Evolutionary conservation across 2,329 filamentous ascomycete species (phyloP), one percentile per base, ranked within the genome.

Genomic region (Teratosphaeria epicoccoides): DNA sequence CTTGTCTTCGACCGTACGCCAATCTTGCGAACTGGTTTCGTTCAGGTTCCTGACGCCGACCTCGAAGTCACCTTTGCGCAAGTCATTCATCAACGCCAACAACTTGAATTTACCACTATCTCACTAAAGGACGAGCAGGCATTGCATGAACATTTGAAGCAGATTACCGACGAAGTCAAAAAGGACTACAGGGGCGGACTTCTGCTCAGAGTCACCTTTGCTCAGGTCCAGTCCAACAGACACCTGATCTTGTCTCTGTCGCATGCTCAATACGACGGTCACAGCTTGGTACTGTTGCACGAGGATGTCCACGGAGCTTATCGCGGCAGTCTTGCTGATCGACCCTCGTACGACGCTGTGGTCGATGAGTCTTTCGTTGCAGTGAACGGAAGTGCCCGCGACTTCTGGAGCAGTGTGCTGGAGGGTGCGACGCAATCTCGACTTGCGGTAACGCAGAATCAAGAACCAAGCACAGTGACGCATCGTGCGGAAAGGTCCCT

Each of bases 201-300:
- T 59, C 68, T 23, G 48, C 66, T 60, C 24, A 67, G 67, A 14
- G 50, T 80, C 12, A 68, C 66, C 2, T 48, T 74, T 3, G 58
- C 74, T 20, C 55, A 65, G 14, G 62, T 68, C 20, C 51, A 61
- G 0, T 48, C 55, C 5, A 63, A 68, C 14, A 63, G 50, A 2
- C 77, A 76, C 52, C 60, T 81, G n/a, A 52, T 80, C 4, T 65
- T 96, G 1, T 90, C 88, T 0, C 82, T 95, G 37, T 79, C 89
- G 0, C 90, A 96, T 68, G 88, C 89, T 1, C 74, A 95, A 20
- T 96, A 96, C 58, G 90, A 96, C 63, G 90, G 90, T 0, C 89
- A 84, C 80, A 95, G 89, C 2, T 76, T 96, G 11, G 73, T 75
- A 3, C 70, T 94, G 14, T 68, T 96, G 1, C 88, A 93, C 59